Percentiles rank a stretch among this genome's conserved stretches.
Evolutionary conservation across 2,329 filamentous ascomycete species (phyloP).

Genomic region (Talaromyces sp.): DNA sequence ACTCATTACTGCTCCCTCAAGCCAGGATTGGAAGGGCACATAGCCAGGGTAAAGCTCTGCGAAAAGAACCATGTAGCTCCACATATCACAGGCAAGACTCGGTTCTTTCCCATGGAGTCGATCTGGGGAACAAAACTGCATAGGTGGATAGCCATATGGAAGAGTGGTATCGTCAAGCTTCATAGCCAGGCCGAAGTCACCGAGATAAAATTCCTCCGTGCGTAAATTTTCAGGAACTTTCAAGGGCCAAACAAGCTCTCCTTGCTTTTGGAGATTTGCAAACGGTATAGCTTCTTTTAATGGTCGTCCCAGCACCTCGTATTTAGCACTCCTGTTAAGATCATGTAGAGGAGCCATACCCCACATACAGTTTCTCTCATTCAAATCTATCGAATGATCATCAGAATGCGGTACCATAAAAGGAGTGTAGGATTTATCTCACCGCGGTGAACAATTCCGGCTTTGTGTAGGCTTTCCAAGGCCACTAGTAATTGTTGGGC

Average conservation of each 20-base stretch:
- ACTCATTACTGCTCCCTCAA: slow-evolving; percentile 16
- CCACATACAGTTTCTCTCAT: slow-evolving; percentile 24
- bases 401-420: slow-evolving; percentile 2
- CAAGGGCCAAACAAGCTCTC: slow-evolving; percentile 19
- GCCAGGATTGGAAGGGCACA: slow-evolving; percentile 14
- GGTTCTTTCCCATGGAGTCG: slow-evolving; percentile 19
- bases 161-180: slow-evolving; percentile 14
- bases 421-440: slow-evolving; percentile 3
- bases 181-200: slow-evolving; percentile 23
- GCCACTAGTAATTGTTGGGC: slow-evolving; percentile 21
- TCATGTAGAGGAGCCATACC: slow-evolving; percentile 18
- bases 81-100: slow-evolving; percentile 24
- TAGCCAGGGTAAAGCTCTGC: slow-evolving; percentile 17
- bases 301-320: slow-evolving; percentile 20
- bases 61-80: slow-evolving; percentile 27
- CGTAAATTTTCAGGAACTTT: slow-evolving; percentile 16
- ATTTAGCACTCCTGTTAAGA: slow-evolving; percentile 18
- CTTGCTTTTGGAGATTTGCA: slow-evolving; percentile 17
- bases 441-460: slow-evolving; percentile 23
- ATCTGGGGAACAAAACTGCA: slow-evolving; percentile 20
- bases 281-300: slow-evolving; percentile 20
- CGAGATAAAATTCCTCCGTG: slow-evolving; percentile 23
- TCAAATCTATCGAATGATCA: slow-evolving; percentile 18
- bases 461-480: slow-evolving; percentile 20
- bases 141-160: slow-evolving; percentile 12